Evolutionary conservation across 169 alveolate genomes (phyloP).

Genomic region (Babesia sp.): DNA sequence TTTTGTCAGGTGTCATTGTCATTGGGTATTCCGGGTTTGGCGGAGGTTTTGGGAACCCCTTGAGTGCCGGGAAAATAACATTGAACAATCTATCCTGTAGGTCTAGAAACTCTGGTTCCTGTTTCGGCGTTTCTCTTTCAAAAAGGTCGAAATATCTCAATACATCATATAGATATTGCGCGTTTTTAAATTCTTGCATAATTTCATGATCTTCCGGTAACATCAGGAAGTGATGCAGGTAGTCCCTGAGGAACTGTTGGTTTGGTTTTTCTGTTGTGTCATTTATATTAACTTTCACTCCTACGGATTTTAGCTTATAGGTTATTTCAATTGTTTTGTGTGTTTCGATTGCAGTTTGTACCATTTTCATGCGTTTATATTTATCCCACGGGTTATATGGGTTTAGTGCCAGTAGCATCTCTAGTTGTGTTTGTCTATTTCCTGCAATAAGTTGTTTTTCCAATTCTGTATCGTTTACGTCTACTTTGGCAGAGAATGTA

Average conservation of each 20-base stretch:
- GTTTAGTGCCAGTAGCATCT: constrained; percentile 27
- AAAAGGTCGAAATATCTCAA: constrained; percentile 33
- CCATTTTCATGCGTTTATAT: constrained; percentile 30
- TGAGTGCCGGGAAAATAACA: constrained; percentile 25
- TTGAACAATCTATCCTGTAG: constrained; percentile 18
- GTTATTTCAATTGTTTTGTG: constrained; percentile 20
- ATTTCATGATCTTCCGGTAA: constrained; percentile 34
- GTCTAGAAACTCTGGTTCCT: constrained; percentile 4
- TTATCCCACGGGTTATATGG: constrained; percentile 68
- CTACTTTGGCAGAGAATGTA: neutral
- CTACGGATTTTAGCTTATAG: constrained; percentile 9
- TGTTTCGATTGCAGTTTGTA: neutral
- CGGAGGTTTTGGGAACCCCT: constrained; percentile 52
- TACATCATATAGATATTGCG: constrained; percentile 39
- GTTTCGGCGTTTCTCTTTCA: neutral
- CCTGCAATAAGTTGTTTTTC: constrained; percentile 1
- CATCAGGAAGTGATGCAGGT: constrained; percentile 53
- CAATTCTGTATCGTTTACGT: neutral
- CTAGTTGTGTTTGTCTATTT: constrained; percentile 37
- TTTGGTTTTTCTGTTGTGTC: neutral
- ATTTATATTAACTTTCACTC: neutral
- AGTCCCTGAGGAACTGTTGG: constrained; percentile 22
- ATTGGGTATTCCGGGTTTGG: constrained; percentile 29
- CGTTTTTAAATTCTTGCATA: constrained; percentile 32
- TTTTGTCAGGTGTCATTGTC: constrained; percentile 15